A percentile compares a stretch with the other conserved stretches of the same genome.
Conservation (phyloP, 148 eudicot species). For the Pouteria glomerata region DNA sequence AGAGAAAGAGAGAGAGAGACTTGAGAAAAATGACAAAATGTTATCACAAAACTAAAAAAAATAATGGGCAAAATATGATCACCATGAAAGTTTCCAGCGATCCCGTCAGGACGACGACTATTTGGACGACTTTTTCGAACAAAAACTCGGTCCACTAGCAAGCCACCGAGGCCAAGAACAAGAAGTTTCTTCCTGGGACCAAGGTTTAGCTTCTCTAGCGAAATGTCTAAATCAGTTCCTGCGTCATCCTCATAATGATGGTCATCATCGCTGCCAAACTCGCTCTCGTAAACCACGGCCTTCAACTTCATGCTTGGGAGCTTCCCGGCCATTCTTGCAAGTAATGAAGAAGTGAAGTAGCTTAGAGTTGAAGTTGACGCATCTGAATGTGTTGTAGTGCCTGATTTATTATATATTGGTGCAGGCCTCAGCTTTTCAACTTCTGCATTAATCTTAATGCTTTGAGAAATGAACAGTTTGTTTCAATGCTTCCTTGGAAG, state of each 20-base stretch:
- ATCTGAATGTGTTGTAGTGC: too few species aligned
- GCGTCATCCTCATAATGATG: neutral
- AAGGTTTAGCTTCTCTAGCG: slow-evolving; percentile 24
- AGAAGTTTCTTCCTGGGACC: slow-evolving; percentile 27
- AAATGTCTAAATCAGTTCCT: slow-evolving; percentile 6
- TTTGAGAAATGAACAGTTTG: neutral
- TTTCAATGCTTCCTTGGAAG: neutral
- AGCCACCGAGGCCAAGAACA: slow-evolving; percentile 21
- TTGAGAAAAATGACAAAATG: neutral
- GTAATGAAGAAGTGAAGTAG: neutral
- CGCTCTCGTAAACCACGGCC: neutral
- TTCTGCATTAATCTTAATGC: neutral
- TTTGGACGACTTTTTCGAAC: neutral
- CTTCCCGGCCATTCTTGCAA: neutral
- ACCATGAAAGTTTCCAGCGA: slow-evolving; percentile 10
- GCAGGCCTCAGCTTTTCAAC: neutral
- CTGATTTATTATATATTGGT: neutral
- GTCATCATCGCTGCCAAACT: neutral
- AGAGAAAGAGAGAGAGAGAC: neutral
- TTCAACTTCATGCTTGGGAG: slow-evolving; percentile 1
- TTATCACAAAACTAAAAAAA: too few species aligned
- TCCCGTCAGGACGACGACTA: slow-evolving; percentile 13
- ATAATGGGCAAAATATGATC: neutral
- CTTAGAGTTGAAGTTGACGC: too few species aligned
- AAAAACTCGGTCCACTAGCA: slow-evolving; percentile 19